Evolutionary conservation across 345 rosid species (phyloP).

Genomic region (Melaleuca alternifolia): DNA sequence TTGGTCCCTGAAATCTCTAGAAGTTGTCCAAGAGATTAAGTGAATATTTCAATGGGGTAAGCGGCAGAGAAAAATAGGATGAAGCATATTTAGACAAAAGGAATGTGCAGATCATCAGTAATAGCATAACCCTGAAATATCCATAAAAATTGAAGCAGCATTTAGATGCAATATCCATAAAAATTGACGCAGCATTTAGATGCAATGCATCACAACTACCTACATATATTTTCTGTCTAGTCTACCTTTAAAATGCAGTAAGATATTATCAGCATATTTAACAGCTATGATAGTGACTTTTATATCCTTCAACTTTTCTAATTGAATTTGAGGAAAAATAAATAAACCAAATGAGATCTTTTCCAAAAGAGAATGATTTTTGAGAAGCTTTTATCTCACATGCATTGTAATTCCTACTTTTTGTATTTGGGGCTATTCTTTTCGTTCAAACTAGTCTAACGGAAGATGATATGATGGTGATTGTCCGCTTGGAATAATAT

Average conservation of each 20-base stretch:
- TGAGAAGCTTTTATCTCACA: background rate
- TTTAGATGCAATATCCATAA: background rate
- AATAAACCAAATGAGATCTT: background rate
- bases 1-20: background rate
- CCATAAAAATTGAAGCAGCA: background rate
- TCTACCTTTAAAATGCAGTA: background rate
- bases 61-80: background rate
- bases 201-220: background rate
- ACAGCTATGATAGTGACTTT: background rate
- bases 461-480: conserved; percentile 1
- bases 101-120: background rate
- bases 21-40: background rate
- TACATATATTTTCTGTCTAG: background rate
- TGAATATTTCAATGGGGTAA: background rate
- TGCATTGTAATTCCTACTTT: background rate
- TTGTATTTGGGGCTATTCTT: background rate
- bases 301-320: background rate
- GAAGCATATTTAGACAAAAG: background rate
- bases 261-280: background rate
- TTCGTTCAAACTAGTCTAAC: background rate
- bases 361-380: background rate
- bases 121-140: background rate
- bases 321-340: background rate
- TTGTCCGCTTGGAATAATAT: conserved; percentile 5
- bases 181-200: background rate